Percentiles rank a stretch among this genome's conserved stretches.
These are phyloP conservation scores for Monosporascus sp. DNA, from an alignment of 2,329 filamentous ascomycete genomes.

Conservation along the genomic window DNA sequence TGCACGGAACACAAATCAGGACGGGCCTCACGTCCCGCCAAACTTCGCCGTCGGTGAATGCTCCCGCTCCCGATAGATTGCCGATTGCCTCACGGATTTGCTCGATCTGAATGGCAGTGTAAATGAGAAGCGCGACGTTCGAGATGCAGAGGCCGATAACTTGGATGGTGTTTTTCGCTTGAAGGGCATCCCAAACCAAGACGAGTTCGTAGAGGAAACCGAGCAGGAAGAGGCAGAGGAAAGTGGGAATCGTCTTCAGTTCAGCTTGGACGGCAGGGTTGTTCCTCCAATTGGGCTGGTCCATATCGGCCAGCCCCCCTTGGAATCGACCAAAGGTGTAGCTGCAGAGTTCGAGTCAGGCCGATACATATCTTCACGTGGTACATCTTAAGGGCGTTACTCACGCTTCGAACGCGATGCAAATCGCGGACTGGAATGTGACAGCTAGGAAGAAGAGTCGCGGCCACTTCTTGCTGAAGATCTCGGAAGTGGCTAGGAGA, in stretches of 20 bases:
- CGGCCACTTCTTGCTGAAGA: conserved; percentile 81
- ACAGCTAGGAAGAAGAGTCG: conserved; percentile 76
- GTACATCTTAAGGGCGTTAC: conserved; percentile 28
- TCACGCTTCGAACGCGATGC: conserved; percentile 81
- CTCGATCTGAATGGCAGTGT: conserved; percentile 87
- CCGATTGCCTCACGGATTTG: conserved; percentile 75
- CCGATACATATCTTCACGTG: background rate
- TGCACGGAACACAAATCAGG: conserved; percentile 76
- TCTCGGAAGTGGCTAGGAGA: conserved; percentile 55
- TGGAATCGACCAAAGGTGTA: conserved; percentile 92
- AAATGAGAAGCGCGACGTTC: conserved; percentile 86
- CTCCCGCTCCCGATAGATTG: conserved; percentile 39
- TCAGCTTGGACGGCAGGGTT: conserved; percentile 44
- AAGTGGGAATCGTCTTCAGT: conserved; percentile 79
- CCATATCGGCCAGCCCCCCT: conserved; percentile 39
- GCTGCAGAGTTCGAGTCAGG: conserved; percentile 37
- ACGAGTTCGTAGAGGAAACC: conserved; percentile 90
- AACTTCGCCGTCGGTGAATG: conserved; percentile 46
- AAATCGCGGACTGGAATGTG: conserved; percentile 70
- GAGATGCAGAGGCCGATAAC: conserved; percentile 91
- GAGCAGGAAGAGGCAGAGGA: conserved; percentile 94
- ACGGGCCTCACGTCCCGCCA: conserved; percentile 69
- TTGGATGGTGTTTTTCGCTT: conserved; percentile 97
- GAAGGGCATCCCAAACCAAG: conserved; percentile 87
- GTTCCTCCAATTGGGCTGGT: conserved; percentile 29